Percentiles rank a stretch among this genome's conserved stretches.
Conservation (phyloP, 352 stramenopile genomes). For the Aphanomyces stellatus region DNA sequence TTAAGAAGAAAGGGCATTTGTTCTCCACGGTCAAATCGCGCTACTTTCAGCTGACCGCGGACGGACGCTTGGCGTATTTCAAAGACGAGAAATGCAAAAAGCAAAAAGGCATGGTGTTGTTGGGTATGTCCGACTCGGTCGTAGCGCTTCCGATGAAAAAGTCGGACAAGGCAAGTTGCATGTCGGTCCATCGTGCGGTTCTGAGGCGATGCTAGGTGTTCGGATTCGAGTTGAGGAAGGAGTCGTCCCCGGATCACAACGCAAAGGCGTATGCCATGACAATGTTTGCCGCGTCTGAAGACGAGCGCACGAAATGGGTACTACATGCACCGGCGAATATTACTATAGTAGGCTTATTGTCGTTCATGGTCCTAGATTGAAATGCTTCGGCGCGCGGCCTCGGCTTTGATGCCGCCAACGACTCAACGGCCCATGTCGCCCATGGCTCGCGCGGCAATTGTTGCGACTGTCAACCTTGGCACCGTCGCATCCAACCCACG, state of each 20-base stretch:
- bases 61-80: slow-evolving; percentile 12
- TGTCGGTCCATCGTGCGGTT: neutral
- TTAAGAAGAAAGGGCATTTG: slow-evolving; percentile 19
- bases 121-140: slow-evolving; percentile 9
- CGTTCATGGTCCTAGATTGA: slow-evolving; percentile 3
- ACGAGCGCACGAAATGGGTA: slow-evolving; percentile 11
- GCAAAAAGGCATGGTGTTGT: slow-evolving; percentile 7
- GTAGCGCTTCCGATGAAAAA: neutral
- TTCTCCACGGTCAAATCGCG: slow-evolving; percentile 17
- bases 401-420: neutral
- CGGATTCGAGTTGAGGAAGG: slow-evolving; percentile 14
- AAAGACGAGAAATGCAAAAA: slow-evolving; percentile 14
- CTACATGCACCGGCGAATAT: neutral
- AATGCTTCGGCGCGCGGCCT: neutral
- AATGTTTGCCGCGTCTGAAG: slow-evolving; percentile 3
- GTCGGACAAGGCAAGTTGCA: neutral
- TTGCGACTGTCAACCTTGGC: neutral
- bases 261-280: slow-evolving; percentile 12
- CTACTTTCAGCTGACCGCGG: slow-evolving; percentile 11
- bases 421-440: neutral
- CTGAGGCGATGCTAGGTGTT: slow-evolving; percentile 3
- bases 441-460: neutral
- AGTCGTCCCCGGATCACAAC: neutral
- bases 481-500: neutral
- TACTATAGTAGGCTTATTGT: neutral